A percentile compares a stretch with the other conserved stretches of the same genome.
These are phyloP conservation scores for Hyaloscypha finlandica DNA, from an alignment of 495 filamentous ascomycete genomes.

Conservation along the genomic window DNA sequence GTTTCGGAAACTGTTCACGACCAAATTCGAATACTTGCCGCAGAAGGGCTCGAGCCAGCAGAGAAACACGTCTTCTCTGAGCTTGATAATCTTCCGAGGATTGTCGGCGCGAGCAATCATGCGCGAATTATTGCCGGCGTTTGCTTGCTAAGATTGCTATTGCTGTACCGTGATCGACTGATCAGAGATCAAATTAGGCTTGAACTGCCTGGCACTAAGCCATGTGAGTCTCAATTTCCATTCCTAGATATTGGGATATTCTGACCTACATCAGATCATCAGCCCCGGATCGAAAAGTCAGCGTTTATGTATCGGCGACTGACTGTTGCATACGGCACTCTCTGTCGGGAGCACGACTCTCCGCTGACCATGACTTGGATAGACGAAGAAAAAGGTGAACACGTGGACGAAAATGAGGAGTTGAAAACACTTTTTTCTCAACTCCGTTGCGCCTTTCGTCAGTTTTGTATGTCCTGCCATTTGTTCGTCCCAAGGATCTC, in stretches of 20 bases:
- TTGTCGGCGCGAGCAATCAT: conserved; percentile 9
- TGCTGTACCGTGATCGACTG: conserved; percentile 11
- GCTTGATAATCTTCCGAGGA: conserved; percentile 6
- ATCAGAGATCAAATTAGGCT: background rate
- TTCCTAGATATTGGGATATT: background rate
- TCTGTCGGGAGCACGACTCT: conserved; percentile 11
- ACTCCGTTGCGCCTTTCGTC: background rate
- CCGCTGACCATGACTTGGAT: conserved; percentile 7
- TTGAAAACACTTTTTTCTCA: background rate
- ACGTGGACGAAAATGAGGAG: background rate
- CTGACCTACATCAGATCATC: conserved; percentile 1
- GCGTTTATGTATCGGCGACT: conserved; percentile 16
- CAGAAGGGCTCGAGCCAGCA: conserved; percentile 6
- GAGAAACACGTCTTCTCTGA: conserved; percentile 11
- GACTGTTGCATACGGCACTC: conserved; percentile 12
- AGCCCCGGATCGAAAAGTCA: background rate
- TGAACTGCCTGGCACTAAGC: background rate
- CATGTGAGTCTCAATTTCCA: background rate
- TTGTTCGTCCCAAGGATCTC: background rate
- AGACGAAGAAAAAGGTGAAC: background rate
- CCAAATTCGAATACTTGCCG: conserved; percentile 13
- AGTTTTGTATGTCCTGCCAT: background rate
- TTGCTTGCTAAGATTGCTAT: conserved; percentile 9
- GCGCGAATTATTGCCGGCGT: conserved; percentile 13
- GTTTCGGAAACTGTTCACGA: conserved; percentile 17